Conservation (phyloP, 352 stramenopile genomes). For the Globisporangium nodosum region DNA sequence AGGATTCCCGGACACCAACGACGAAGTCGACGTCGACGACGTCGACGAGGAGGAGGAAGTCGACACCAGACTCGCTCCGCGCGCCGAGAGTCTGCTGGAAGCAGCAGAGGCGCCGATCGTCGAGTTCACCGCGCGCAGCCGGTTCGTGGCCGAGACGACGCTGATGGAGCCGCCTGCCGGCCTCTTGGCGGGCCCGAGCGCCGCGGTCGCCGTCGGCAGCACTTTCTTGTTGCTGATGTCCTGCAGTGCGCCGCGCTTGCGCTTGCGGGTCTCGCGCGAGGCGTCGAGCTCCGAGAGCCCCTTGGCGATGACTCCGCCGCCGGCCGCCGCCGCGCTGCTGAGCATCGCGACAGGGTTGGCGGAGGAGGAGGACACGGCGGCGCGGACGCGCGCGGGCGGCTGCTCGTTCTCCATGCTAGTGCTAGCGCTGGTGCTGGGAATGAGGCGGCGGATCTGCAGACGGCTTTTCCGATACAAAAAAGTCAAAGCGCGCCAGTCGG, state of each 20-base stretch:
- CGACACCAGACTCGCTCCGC: background rate
- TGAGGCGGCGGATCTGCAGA: background rate
- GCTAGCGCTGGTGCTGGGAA: conserved; percentile 2
- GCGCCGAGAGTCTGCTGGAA: conserved; percentile 4
- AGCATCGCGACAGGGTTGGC: background rate
- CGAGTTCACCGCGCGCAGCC: conserved; percentile 7
- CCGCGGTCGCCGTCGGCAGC: conserved; percentile 2
- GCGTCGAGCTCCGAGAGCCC: conserved; percentile 13
- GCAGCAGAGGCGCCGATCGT: background rate
- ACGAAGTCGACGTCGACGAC: conserved; percentile 2
- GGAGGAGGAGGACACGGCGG: background rate
- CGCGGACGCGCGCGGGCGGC: conserved; percentile 5
- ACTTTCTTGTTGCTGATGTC: conserved; percentile 77
- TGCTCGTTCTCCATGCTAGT: conserved; percentile 15
- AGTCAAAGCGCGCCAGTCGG: background rate
- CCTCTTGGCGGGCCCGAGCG: conserved; percentile 17
- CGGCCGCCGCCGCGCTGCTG: background rate
- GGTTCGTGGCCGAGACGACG: conserved; percentile 14
- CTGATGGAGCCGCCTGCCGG: conserved; percentile 8
- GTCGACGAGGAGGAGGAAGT: background rate
- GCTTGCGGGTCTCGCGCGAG: conserved; percentile 43
- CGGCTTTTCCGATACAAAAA: conserved; percentile 16
- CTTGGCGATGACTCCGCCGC: conserved; percentile 8
- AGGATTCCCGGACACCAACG: background rate
- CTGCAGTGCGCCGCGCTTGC: conserved; percentile 70